A percentile compares a stretch with the other conserved stretches of the same genome.
These are phyloP conservation scores for Ophiostoma ulmi DNA, from an alignment of 2,329 filamentous ascomycete species.

Conservation along the genomic window DNA sequence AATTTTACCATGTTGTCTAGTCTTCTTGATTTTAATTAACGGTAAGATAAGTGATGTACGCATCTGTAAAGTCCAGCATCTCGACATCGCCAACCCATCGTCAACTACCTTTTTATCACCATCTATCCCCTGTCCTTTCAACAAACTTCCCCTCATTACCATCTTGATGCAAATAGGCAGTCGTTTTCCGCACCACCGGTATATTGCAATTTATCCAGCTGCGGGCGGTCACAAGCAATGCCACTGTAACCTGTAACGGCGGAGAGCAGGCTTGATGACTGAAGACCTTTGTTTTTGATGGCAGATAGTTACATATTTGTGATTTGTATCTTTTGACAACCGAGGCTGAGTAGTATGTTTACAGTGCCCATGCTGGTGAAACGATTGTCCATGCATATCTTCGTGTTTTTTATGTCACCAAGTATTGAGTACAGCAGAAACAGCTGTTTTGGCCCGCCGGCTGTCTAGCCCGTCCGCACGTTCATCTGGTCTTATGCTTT, in stretches of 20 bases:
- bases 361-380: not conserved
- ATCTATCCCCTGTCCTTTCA: not conserved
- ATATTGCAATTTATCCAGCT: conserved; percentile 7
- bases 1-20: not conserved
- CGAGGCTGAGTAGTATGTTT: not conserved
- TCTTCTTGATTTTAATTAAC: not conserved
- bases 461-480: not conserved
- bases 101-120: not conserved
- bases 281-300: not conserved
- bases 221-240: not conserved
- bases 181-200: not conserved
- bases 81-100: not conserved
- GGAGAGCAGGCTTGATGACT: not conserved
- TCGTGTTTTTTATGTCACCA: not conserved
- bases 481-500: not conserved
- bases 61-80: not conserved
- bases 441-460: not conserved
- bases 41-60: not conserved
- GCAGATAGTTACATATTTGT: not conserved
- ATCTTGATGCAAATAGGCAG: not conserved
- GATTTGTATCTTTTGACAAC: not conserved
- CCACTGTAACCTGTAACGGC: not conserved
- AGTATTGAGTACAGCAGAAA: not conserved
- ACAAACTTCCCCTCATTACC: not conserved
- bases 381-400: not conserved